Evolutionary conservation across 805 yeast genomes (phyloP).

Genomic region (Yarrowia osloensis): DNA sequence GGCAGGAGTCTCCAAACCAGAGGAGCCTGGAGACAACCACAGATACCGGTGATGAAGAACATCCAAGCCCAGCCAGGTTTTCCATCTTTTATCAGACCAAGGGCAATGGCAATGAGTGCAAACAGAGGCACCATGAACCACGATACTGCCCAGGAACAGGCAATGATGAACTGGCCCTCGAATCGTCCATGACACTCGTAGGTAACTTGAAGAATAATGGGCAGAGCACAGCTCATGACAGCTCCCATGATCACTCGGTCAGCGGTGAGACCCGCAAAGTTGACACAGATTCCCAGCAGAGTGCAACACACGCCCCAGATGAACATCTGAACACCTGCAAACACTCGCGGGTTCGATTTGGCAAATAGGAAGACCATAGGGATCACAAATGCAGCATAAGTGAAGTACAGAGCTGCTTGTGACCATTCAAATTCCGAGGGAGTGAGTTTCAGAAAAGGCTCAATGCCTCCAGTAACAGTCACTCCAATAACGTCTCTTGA

Average conservation of each 20-base stretch:
- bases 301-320: constrained; percentile 4
- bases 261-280: neutral
- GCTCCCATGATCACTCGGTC: constrained; percentile 13
- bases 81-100: constrained; percentile 3
- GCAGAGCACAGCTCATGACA: neutral
- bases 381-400: neutral
- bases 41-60: constrained; percentile 11
- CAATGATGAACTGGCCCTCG: constrained; percentile 1
- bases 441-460: neutral
- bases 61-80: constrained; percentile 18
- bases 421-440: neutral
- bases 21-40: constrained; percentile 11
- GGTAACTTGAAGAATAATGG: neutral
- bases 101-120: constrained; percentile 6
- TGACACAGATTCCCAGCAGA: neutral
- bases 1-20: constrained; percentile 11
- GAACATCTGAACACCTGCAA: constrained; percentile 8
- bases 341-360: neutral
- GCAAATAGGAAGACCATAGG: neutral
- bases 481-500: constrained; percentile 5
- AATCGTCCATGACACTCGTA: neutral
- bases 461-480: neutral
- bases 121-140: constrained; percentile 18
- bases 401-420: constrained; percentile 3
- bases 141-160: neutral